These are phyloP conservation scores for Pichia sp. DNA, from an alignment of 1,139 yeast species.

Conservation along the genomic window DNA sequence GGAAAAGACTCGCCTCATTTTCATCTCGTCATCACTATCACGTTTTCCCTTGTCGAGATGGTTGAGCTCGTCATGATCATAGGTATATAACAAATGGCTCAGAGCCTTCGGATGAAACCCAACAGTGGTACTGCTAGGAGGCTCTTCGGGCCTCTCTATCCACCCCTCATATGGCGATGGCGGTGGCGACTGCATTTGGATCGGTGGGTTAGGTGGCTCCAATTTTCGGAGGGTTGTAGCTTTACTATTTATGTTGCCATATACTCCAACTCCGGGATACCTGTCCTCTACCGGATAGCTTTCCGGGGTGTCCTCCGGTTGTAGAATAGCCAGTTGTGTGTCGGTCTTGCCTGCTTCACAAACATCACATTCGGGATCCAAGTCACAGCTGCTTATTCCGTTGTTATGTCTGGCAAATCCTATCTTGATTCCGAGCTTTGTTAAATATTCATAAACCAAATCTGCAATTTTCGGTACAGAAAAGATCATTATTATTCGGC, in stretches of 20 bases:
- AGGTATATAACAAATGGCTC: slow-evolving; percentile 28
- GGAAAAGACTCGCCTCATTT: slow-evolving; percentile 12
- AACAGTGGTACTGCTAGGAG: slow-evolving; percentile 28
- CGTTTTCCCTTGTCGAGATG: background rate
- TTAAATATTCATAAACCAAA: slow-evolving; percentile 20
- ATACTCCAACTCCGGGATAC: slow-evolving; percentile 6
- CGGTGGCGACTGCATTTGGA: slow-evolving; percentile 33
- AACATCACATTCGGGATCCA: slow-evolving; percentile 1
- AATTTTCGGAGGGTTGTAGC: slow-evolving; percentile 7
- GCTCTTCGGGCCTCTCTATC: slow-evolving; percentile 29
- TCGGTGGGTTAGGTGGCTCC: slow-evolving; percentile 24
- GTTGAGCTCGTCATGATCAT: background rate
- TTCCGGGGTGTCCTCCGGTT: background rate
- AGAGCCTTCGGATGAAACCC: slow-evolving; percentile 30
- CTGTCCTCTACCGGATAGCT: slow-evolving; percentile 8
- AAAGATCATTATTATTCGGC: slow-evolving; percentile 30
- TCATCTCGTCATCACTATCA: background rate
- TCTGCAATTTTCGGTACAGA: slow-evolving; percentile 20
- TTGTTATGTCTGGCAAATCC: slow-evolving; percentile 24
- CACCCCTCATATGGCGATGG: slow-evolving; percentile 33
- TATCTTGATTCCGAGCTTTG: slow-evolving; percentile 20
- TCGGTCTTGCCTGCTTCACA: background rate
- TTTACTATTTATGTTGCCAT: background rate
- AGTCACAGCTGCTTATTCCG: slow-evolving; percentile 1
- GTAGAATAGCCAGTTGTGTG: background rate